Evolutionary conservation across 495 filamentous ascomycete species (phyloP), one percentile per base, ranked within the genome.

Genomic region (Podospora anserina): DNA sequence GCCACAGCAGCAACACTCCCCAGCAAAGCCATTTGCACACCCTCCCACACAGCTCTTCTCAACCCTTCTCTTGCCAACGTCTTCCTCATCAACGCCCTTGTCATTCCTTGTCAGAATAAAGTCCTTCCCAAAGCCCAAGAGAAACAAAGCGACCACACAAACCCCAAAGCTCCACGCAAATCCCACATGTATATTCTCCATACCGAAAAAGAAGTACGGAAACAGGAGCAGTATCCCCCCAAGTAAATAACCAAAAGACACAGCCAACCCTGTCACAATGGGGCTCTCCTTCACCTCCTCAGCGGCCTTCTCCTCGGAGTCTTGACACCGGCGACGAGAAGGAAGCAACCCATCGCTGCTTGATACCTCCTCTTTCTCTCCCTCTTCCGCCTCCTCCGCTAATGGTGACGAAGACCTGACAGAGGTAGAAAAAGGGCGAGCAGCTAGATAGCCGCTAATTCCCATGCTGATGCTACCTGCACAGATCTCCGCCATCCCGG

Each of bases 151-250:
- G 23, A 91, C 66, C 6, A 85, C 83, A 85, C 92, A 93, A 2
- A 90, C 85, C 0, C 78, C 82, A 61, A 93, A 90, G 55, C 89
- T 91, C 84, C 88, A 89, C 23, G 80, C 80, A 72, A 94, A 76
- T 23, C 88, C 91, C 18, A 82, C 61, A 63, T 83, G 81, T 2
- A 91, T 88, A 2, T 78, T 39, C 44, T 63, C 61, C 27, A 18
- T 44, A 0, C n/a, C n/a, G 4, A 92, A 88, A 68, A 90, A 90
- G 72, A 94, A 89, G 75, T 94, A 94, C 4, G 91, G 91, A n/a
- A 92, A 73, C 7, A 93, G 77, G 13, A 90, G 90, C 0, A 93
- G 78, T 27, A 91, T 83, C 2, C 91, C 91, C 28, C 90, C 91
- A 63, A 93, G 76, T 69, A 92, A 86, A 76, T 94, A 94, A 7